Base-by-base conservation (phyloP, 2,329 filamentous ascomycete species). In the Tothia fuscella region DNA sequence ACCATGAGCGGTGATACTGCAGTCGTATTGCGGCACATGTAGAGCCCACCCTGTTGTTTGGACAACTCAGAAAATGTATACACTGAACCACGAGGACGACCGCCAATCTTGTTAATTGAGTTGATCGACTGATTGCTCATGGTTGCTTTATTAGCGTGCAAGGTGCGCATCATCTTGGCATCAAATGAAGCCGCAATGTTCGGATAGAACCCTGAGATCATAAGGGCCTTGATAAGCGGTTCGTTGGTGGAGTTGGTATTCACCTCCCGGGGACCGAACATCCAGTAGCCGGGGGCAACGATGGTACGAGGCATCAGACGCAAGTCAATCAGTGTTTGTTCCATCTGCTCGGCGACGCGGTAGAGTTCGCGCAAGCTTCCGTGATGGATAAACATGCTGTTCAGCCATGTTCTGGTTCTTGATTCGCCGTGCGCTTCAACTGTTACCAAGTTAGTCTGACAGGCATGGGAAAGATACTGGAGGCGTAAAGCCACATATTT, bases 191-290 rank as follows among this genome's bases (percentile, higher is more conserved):
- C 51, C 3, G 60, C 67, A 21, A 72, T 38, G 40, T 71, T 70
- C 2, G 66, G 65, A 43, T 64, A 60, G 19, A 63, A 50, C 9
- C 66, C 65, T 14, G 67, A 62, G 12, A 66, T 46, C 3, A 64
- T 48, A 12, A 74, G 53, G 13, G 64, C 62, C 45, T 67, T 70
- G 42, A 72, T 56, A 16, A 74, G 55, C 1, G 56, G 49, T 1
- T 54, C 43, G 29, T 64, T 64, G 25, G 55, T 42, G 3, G 68
- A 66, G 49, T 72, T 67, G 19, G 53, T 48, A 43, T 74, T 72
- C 20, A 69, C 49, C 4, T 32, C 29, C 6, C 48, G 48, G 28
- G 35, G 22, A 3, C 53, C 53, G 26, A 49, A 52, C 20, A n/a
- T 34, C 29, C 29, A 25, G 22, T 25, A 31, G 13, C 12, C 1